Base-by-base conservation (phyloP, 176 grass and related monocot species). In the Triticum dicoccoides region DNA sequence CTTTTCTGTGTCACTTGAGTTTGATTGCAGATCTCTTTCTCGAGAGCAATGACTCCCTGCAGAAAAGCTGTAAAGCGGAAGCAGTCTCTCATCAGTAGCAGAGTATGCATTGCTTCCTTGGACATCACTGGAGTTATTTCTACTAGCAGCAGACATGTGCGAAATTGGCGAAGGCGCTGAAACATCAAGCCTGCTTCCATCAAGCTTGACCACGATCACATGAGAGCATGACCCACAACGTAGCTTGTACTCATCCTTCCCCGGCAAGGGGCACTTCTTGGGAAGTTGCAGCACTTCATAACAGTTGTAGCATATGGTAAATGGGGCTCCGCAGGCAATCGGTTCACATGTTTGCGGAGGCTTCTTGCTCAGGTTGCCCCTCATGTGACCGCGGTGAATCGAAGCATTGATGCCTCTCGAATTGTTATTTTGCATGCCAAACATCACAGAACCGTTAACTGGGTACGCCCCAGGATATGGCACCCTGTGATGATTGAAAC, bases 271-370 rank as follows among this genome's bases (percentile, higher is more conserved):
- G 83, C 85, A 82, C 25, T 86, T 92, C 80, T 89, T 90, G 35
- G 94, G 94, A 84, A 98, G 77, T 24, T 96, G 90, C 67, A 98
- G 87, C 66, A 98, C 89, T 91, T 98, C 97, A 66, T 91, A 92
- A 70, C 97, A 98, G 80, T 92, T 98, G 69, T 91, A 96, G 86
- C 97, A 98, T 89, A 96, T 89, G 2, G 91, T 82, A 69, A 98
- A 98, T 27, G 97, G 97, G n/a, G 97, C 89, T 35, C 88, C 97
- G 49, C 91, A 88, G 23, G 89, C 91, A 56, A 96, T 88, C 7
- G 97, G 90, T 80, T 91, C 90, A 77, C 94, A 96, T 78, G 76
- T 89, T 73, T 85, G 84, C 25, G 78, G 58, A 37, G 78, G 75
- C 47, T 89, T 98, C 87, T 74, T 98, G 69, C 74, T 89, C 47